A percentile compares a stretch with the other conserved stretches of the same genome.
Conservation (phyloP, 1,284 basidiomycete species). For the Abortiporus biennis region DNA sequence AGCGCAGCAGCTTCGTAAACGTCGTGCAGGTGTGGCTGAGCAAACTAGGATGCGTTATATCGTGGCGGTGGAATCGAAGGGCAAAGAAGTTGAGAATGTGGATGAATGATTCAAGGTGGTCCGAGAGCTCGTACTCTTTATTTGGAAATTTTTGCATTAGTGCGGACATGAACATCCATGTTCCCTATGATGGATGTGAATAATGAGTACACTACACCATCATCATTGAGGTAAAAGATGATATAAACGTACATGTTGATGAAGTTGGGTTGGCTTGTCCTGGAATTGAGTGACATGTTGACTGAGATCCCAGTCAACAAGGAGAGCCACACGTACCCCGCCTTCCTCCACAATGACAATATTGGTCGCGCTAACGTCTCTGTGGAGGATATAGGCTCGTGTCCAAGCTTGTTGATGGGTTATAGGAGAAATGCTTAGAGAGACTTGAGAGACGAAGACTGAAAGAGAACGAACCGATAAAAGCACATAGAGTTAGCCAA, state of each 20-base stretch:
- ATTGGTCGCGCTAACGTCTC: background rate
- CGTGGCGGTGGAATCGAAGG: slow-evolving; percentile 2
- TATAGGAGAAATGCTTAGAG: too few species aligned
- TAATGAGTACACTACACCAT: too few species aligned
- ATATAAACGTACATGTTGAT: background rate
- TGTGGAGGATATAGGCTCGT: background rate
- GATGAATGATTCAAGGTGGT: slow-evolving; percentile 4
- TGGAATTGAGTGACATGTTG: background rate
- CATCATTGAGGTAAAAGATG: background rate
- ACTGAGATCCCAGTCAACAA: background rate
- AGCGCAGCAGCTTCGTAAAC: too few species aligned
- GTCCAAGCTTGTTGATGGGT: background rate
- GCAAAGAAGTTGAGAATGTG: slow-evolving; percentile 2
- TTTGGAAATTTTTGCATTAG: background rate
- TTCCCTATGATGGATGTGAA: too few species aligned
- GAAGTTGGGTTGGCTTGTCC: background rate
- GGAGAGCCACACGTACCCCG: background rate
- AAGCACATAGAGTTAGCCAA: background rate
- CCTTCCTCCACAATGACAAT: background rate
- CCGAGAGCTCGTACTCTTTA: slow-evolving; percentile 2
- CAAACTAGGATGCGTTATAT: too few species aligned
- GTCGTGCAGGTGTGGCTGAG: too few species aligned
- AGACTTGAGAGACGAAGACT: background rate
- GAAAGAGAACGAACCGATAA: background rate
- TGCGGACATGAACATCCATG: slow-evolving; percentile 5